A percentile compares a stretch with the other conserved stretches of the same genome.
Evolutionary conservation across 495 filamentous ascomycete genomes (phyloP).

Genomic region (Daldinia vernicosa): DNA sequence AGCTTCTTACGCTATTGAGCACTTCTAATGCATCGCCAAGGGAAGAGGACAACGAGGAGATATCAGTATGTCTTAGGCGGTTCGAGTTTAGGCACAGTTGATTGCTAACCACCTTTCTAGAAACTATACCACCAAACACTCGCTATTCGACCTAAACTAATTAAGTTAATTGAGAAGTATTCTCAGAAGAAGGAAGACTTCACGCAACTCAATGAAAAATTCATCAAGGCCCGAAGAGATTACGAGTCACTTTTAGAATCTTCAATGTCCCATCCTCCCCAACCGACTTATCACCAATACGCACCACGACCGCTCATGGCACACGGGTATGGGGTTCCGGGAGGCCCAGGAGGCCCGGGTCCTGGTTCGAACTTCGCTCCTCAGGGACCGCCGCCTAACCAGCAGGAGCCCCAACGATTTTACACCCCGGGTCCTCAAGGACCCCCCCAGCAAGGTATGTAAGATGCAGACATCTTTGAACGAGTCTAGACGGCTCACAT

Average conservation of each 20-base stretch:
- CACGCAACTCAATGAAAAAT: slow-evolving; percentile 97
- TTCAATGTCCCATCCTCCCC: slow-evolving; percentile 90
- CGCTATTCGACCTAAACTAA: slow-evolving; percentile 94
- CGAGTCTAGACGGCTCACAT: slow-evolving; percentile 27
- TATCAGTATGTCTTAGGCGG: slow-evolving; percentile 64
- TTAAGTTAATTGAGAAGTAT: slow-evolving; percentile 98
- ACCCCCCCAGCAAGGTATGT: slow-evolving; percentile 50
- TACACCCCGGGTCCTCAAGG: slow-evolving; percentile 67
- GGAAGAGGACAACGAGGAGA: slow-evolving; percentile 90
- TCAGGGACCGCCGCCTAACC: slow-evolving; percentile 57
- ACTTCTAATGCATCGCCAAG: slow-evolving; percentile 90
- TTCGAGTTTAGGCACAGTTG: not conserved
- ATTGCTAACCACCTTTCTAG: slow-evolving; percentile 49
- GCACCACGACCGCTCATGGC: slow-evolving; percentile 68
- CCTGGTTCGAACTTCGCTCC: slow-evolving; percentile 54
- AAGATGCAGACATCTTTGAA: slow-evolving; percentile 15
- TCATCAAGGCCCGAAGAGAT: slow-evolving; percentile 96
- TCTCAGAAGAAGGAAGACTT: slow-evolving; percentile 99
- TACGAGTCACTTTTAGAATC: slow-evolving; percentile 96
- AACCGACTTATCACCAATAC: slow-evolving; percentile 71
- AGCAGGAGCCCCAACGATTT: slow-evolving; percentile 73
- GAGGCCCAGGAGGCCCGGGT: slow-evolving; percentile 51
- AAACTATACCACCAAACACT: slow-evolving; percentile 92
- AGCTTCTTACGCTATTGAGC: slow-evolving; percentile 90
- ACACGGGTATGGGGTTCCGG: slow-evolving; percentile 67